These are phyloP conservation scores for Saccharomycopsis sp. DNA, from an alignment of 805 yeast species.

Conservation along the genomic window DNA sequence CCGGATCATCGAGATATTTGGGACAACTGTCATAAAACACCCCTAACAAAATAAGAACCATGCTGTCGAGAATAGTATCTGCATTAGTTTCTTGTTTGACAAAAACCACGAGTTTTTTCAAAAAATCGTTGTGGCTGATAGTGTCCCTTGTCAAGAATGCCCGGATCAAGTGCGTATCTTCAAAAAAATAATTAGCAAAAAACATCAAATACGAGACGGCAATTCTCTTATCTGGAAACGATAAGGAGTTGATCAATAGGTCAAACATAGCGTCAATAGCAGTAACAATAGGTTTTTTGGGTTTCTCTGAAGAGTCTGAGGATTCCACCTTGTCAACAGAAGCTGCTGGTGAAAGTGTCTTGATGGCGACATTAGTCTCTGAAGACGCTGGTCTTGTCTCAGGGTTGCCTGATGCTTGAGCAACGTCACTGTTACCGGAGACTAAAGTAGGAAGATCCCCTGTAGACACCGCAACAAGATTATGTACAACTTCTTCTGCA, in stretches of 20 bases:
- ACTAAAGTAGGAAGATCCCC: background rate
- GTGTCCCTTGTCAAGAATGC: slow-evolving; percentile 65
- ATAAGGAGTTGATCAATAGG: slow-evolving; percentile 57
- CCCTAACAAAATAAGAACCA: slow-evolving; percentile 67
- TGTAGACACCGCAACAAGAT: no score
- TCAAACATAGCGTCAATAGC: slow-evolving; percentile 75
- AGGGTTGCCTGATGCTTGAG: background rate
- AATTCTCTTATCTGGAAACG: slow-evolving; percentile 62
- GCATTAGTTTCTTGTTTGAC: slow-evolving; percentile 14
- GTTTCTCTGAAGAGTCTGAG: background rate
- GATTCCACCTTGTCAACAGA: background rate
- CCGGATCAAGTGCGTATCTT: slow-evolving; percentile 65
- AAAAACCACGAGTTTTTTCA: slow-evolving; percentile 26
- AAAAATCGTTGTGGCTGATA: slow-evolving; percentile 60
- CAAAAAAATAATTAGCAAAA: slow-evolving; percentile 69
- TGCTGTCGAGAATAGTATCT: slow-evolving; percentile 59
- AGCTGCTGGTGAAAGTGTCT: background rate
- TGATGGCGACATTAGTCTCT: background rate
- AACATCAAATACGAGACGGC: slow-evolving; percentile 73
- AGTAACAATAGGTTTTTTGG: slow-evolving; percentile 48
- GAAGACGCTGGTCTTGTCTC: background rate
- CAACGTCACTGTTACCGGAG: background rate
- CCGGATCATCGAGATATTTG: slow-evolving; percentile 20
- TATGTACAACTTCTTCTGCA: no score
- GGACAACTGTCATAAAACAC: slow-evolving; percentile 78